Base-by-base conservation (phyloP, 495 filamentous ascomycete species). In the Rostrohypoxylon terebratum region DNA sequence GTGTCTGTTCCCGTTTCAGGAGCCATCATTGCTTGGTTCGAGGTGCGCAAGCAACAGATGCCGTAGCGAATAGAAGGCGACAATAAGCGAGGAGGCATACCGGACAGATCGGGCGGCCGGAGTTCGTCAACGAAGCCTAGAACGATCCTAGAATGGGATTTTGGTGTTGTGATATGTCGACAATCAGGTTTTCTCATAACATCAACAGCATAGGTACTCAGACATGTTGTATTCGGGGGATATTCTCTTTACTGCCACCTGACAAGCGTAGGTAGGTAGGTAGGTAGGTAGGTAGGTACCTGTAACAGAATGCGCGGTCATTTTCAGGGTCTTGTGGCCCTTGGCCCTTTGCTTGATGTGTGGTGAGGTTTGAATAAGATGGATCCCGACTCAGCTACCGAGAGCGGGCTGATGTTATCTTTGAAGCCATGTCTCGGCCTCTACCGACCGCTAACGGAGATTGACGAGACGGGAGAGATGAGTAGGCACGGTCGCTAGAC, bases 351-450 rank as follows among this genome's bases (percentile, higher is more conserved):
- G 50, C 33, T 50, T 42, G 4, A 33, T 38, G 59, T 42, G 25
- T 63, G 28, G 38, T 63, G 50, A 63, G 59, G 66, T 40, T 50
- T 69, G 51, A 69, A 63, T 51, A 45, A 63, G 59, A 59, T 64
- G 44, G 21, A 34, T 33, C 34, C 67, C 53, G 51, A 53, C 23
- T 38, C 23, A 59, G 44, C 34, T 45, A 50, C 23, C n/a, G 40
- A 50, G 7, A 13, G 21, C 33, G 7, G 16, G 21, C 33, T 45
- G 50, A 45, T 21, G 9, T 36, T 65, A 59, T 18, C 8, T 48
- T 55, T 54, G 2, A 25, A 50, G 55, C 33, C 38, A 58, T 69
- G 65, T 60, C 50, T 69, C 60, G 55, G 60, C 36, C 20, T 47
- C 34, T 63, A 18, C 69, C 69, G 63, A 28, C 36, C 20, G 20